phyloP scores from a whole-genome alignment of 2,329 filamentous ascomycete species.

The Cladophialophora carrionii region DNA sequence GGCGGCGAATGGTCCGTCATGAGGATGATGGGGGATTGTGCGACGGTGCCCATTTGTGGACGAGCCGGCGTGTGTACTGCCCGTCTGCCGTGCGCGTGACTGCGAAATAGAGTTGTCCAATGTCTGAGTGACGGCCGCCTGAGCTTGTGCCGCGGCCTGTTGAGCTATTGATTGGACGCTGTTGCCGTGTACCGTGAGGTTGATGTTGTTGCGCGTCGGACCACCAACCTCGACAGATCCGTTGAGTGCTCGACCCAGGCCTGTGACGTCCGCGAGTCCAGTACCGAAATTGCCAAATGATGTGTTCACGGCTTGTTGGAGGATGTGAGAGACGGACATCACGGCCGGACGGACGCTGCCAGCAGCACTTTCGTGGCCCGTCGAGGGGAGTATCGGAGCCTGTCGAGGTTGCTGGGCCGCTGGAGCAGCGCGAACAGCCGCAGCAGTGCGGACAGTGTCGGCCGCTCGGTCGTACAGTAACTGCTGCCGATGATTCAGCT shows the following conservation, averaged over 20 bases:
- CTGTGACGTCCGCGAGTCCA: constrained; percentile 34
- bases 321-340: constrained; percentile 34
- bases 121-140: constrained; percentile 21
- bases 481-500: constrained; percentile 29
- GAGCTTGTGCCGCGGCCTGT: constrained; percentile 23
- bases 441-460: constrained; percentile 5
- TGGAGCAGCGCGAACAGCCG: neutral
- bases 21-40: constrained; percentile 3
- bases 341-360: constrained; percentile 23
- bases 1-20: constrained; percentile 3
- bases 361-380: constrained; percentile 9
- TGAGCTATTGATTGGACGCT: constrained; percentile 14
- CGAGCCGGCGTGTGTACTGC: neutral
- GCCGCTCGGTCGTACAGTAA: constrained; percentile 8
- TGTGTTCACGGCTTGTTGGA: constrained; percentile 34
- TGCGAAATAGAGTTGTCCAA: constrained; percentile 25
- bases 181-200: constrained; percentile 18
- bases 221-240: neutral
- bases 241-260: constrained; percentile 27
- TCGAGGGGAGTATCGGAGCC: constrained; percentile 4
- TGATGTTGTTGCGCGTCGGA: constrained; percentile 18
- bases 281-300: constrained; percentile 33
- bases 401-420: constrained; percentile 10
- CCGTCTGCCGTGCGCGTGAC: constrained; percentile 9
- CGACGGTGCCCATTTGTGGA: constrained; percentile 3